Evolutionary conservation across 129 eudicot genomes (phyloP), one percentile per base, ranked within the genome.

Genomic region (Flaveria trinervia): DNA sequence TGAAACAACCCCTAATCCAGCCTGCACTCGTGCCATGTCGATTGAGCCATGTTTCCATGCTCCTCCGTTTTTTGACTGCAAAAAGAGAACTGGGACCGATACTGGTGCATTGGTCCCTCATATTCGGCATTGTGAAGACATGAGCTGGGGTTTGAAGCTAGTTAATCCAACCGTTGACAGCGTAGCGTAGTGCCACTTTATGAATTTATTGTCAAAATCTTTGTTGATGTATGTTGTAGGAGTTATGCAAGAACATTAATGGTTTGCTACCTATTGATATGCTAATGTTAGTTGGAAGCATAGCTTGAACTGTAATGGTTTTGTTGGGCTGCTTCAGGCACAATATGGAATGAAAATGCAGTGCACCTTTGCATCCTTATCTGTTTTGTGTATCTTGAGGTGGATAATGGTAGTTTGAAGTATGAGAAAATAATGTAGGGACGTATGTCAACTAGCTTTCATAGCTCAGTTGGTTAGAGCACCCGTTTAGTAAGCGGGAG

Each of bases 401-500:
- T 57, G 43, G 20, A 26, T 17, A 41, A 18, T 33, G 33, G 20
- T 39, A 16, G 0, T 36, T 36, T 39, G 0, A 39, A 2, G 1
- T 17, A 39, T 72, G 68, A 72, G 10, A 72, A 51, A 0, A 11
- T 3, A 28, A 54, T 54, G 51, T 18, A 54, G 11, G 20, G 3
- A 2, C 1, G 0, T 11, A 0, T 0, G 5, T 16, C 67, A 55
- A 1, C 1, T 18, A 36, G 85, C 83, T 82, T 82, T 83, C 83
- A 83, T 89, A 86, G 95, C 91, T 86, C 91, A 90, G 92, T 92
- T 89, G 92, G 97, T 89, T 92, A 85, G 97, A 92, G 90, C 95
- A 92, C 96, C 92, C 92, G 96, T 89, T 88, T 85, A 93, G 96
- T 90, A 93, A 93, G 96, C 95, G 98, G 98, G 98, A 90, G 98